A percentile compares a stretch with the other conserved stretches of the same genome.
Evolutionary conservation across 2,329 filamentous ascomycete genomes (phyloP).

Genomic region (Rhinocladiella mackenziei): DNA sequence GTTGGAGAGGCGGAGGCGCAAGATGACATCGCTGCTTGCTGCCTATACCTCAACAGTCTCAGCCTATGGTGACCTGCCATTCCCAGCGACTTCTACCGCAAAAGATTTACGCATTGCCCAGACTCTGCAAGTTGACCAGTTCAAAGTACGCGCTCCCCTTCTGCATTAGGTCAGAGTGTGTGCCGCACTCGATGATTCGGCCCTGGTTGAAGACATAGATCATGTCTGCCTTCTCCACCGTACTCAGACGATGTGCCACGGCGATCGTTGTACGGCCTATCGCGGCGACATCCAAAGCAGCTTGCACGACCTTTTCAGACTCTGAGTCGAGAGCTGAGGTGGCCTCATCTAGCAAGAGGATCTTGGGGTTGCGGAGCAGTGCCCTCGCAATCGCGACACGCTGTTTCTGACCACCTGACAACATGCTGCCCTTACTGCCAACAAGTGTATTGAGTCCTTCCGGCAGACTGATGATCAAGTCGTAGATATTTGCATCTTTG

Average conservation of each 20-base stretch:
- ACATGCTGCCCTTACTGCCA: slow-evolving; percentile 77
- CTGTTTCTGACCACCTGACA: slow-evolving; percentile 92
- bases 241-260: slow-evolving; percentile 85
- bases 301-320: slow-evolving; percentile 56
- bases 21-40: too few relatives aligned
- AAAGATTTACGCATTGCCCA: slow-evolving; percentile 61
- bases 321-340: slow-evolving; percentile 51
- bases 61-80: too few relatives aligned
- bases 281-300: slow-evolving; percentile 73
- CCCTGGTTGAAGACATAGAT: slow-evolving; percentile 97
- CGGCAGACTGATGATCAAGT: slow-evolving; percentile 80
- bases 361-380: slow-evolving; percentile 82
- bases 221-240: slow-evolving; percentile 88
- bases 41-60: too few relatives aligned
- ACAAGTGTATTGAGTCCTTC: slow-evolving; percentile 83
- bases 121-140: slow-evolving; percentile 73
- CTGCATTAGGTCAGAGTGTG: slow-evolving; percentile 66
- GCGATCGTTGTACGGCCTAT: slow-evolving; percentile 87
- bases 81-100: too few relatives aligned
- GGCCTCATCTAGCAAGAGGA: slow-evolving; percentile 78
- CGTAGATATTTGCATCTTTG: slow-evolving; percentile 86
- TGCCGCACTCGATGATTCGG: slow-evolving; percentile 76
- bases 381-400: slow-evolving; percentile 90
- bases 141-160: slow-evolving; percentile 65
- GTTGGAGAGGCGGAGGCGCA: too few relatives aligned